These are phyloP conservation scores for Neurospora intermedia DNA, from an alignment of 495 filamentous ascomycete genomes.

Conservation along the genomic window DNA sequence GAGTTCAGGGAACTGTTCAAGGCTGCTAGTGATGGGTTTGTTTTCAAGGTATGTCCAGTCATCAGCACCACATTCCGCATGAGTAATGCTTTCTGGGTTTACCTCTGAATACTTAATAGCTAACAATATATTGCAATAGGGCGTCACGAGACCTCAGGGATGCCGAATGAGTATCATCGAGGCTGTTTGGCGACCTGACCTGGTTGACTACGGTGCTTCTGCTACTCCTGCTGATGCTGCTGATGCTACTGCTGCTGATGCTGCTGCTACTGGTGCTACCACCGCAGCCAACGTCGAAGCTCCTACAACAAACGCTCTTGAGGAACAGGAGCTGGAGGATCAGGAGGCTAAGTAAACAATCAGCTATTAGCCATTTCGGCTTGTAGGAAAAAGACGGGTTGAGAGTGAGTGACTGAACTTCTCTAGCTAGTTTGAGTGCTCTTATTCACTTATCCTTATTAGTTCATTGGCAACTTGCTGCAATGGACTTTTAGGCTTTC, in stretches of 20 bases:
- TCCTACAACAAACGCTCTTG: not conserved
- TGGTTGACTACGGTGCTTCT: not conserved
- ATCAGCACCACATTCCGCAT: not conserved
- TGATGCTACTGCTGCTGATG: not conserved
- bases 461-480: too few species aligned
- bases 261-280: not conserved
- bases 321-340: not conserved
- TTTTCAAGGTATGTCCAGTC: slow-evolving; percentile 28
- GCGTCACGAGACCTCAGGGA: slow-evolving; percentile 25
- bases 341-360: not conserved
- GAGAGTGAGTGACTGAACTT: too few species aligned
- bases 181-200: slow-evolving; percentile 35
- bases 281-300: not conserved
- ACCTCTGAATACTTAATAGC: not conserved
- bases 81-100: not conserved
- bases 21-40: slow-evolving; percentile 30
- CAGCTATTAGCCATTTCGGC: not conserved
- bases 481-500: not conserved
- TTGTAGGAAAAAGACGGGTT: too few species aligned
- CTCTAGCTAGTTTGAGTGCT: not conserved
- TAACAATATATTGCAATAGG: slow-evolving; percentile 15
- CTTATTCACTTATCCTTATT: not conserved
- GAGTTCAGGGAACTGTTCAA: slow-evolving; percentile 41
- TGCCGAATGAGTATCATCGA: slow-evolving; percentile 42
- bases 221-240: not conserved